These are phyloP conservation scores for Fusarium equiseti DNA, from an alignment of 2,329 filamentous ascomycete species.

Conservation along the genomic window DNA sequence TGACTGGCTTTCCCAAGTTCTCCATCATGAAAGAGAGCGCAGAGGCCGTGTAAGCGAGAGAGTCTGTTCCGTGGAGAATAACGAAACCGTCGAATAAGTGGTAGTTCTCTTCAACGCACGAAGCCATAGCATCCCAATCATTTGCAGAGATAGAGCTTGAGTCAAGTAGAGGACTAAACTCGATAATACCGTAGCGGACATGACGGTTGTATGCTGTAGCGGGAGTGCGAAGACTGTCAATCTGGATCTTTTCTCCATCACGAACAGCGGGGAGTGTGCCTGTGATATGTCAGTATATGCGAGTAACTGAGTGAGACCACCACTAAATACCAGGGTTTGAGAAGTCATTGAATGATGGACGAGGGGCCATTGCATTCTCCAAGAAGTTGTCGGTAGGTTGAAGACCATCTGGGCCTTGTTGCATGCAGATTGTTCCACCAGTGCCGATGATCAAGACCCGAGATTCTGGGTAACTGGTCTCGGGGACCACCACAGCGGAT, in stretches of 20 bases:
- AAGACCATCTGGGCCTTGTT: conserved; percentile 81
- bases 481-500: conserved; percentile 27
- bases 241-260: conserved; percentile 61
- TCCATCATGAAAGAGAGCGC: conserved; percentile 94
- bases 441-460: conserved; percentile 92
- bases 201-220: conserved; percentile 83
- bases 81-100: conserved; percentile 91
- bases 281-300: conserved; percentile 37
- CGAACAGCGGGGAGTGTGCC: conserved; percentile 65
- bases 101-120: conserved; percentile 85
- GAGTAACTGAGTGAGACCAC: neutral
- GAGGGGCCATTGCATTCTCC: conserved; percentile 82
- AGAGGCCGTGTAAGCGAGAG: conserved; percentile 87
- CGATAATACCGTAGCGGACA: conserved; percentile 85
- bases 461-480: conserved; percentile 72
- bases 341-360: conserved; percentile 86
- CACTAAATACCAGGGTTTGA: conserved; percentile 48
- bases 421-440: conserved; percentile 92
- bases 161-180: conserved; percentile 87
- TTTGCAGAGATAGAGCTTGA: conserved; percentile 89
- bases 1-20: conserved; percentile 90
- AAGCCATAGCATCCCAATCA: conserved; percentile 88
- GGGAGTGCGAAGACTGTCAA: conserved; percentile 82
- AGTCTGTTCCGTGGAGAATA: conserved; percentile 91
- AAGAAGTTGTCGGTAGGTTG: conserved; percentile 85